Conservation (phyloP, 2,329 filamentous ascomycete genomes). For the Botryotinia globosa region DNA sequence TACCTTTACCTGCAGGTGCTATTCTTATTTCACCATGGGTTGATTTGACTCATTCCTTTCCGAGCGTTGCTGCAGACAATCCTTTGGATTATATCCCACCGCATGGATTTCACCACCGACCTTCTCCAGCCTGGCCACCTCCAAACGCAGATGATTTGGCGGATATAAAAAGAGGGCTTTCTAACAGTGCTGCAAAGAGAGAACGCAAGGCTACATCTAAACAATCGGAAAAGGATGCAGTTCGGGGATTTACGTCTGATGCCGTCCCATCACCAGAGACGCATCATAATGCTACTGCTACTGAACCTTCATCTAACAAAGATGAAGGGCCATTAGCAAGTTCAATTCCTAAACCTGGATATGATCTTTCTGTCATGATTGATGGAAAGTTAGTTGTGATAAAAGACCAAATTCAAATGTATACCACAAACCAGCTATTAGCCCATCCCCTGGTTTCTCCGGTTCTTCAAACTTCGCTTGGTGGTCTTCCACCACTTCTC, state of each 20-base stretch:
- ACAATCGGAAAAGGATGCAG: slow-evolving; percentile 40
- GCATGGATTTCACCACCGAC: slow-evolving; percentile 85
- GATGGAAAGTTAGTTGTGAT: slow-evolving; percentile 69
- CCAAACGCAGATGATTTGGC: slow-evolving; percentile 73
- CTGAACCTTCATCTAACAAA: slow-evolving; percentile 35
- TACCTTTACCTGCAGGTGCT: slow-evolving; percentile 84
- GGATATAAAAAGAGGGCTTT: slow-evolving; percentile 46
- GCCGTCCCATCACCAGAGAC: slow-evolving; percentile 30
- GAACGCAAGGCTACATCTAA: slow-evolving; percentile 29
- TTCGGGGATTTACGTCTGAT: slow-evolving; percentile 40
- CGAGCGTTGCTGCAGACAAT: slow-evolving; percentile 72
- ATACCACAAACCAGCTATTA: slow-evolving; percentile 79
- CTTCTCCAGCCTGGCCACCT: slow-evolving; percentile 88
- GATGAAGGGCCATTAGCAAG: slow-evolving; percentile 31
- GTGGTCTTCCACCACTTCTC: slow-evolving; percentile 82
- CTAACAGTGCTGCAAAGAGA: slow-evolving; percentile 52
- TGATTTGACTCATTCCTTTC: slow-evolving; percentile 92
- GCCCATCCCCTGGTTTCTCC: slow-evolving; percentile 89
- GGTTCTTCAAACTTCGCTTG: slow-evolving; percentile 80
- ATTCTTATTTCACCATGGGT: slow-evolving; percentile 95
- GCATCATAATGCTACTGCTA: slow-evolving; percentile 37
- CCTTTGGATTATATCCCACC: slow-evolving; percentile 84
- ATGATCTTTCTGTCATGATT: slow-evolving; percentile 62
- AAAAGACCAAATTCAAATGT: slow-evolving; percentile 89
- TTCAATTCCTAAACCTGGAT: slow-evolving; percentile 37